phyloP scores from a whole-genome alignment of 768 basidiomycete species.

The Gyrodon lividus region DNA sequence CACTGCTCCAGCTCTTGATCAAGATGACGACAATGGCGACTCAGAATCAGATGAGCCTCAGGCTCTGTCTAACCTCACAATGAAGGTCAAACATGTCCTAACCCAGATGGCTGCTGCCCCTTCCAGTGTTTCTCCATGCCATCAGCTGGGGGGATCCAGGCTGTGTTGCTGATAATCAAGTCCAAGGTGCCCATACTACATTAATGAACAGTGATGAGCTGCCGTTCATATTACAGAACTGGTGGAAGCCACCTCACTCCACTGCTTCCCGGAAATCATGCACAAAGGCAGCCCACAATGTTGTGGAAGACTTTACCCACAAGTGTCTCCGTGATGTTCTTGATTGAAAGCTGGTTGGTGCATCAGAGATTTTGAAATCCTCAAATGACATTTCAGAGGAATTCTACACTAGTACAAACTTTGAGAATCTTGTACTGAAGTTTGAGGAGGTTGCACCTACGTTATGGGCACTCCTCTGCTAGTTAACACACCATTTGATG shows the following conservation, averaged over 20 bases:
- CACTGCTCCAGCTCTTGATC: no score
- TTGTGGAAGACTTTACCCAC: constrained; percentile 24
- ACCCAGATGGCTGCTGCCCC: no score
- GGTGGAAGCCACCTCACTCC: constrained; percentile 28
- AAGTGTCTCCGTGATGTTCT: constrained; percentile 10
- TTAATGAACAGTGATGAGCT: constrained; percentile 22
- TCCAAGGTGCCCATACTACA: constrained; percentile 9
- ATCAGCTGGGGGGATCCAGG: constrained; percentile 17
- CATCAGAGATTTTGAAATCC: constrained; percentile 4
- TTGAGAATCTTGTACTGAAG: constrained; percentile 7
- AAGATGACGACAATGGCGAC: no score
- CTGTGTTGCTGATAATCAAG: constrained; percentile 9
- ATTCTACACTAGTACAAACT: constrained; percentile 14
- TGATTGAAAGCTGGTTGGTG: constrained; percentile 15
- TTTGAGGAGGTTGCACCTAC: constrained; percentile 9
- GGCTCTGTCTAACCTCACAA: no score
- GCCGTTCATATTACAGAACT: constrained; percentile 21
- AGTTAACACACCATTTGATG: no score
- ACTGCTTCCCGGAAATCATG: constrained; percentile 9
- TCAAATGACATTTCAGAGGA: constrained; percentile 17
- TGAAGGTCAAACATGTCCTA: no score
- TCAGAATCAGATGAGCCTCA: no score
- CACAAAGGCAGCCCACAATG: constrained; percentile 14
- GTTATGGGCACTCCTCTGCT: constrained; percentile 14
- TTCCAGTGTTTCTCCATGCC: no score